A percentile compares a stretch with the other conserved stretches of the same genome.
phyloP scores from a whole-genome alignment of 2,329 filamentous ascomycete genomes.

The Sclerotinia glacialis region DNA sequence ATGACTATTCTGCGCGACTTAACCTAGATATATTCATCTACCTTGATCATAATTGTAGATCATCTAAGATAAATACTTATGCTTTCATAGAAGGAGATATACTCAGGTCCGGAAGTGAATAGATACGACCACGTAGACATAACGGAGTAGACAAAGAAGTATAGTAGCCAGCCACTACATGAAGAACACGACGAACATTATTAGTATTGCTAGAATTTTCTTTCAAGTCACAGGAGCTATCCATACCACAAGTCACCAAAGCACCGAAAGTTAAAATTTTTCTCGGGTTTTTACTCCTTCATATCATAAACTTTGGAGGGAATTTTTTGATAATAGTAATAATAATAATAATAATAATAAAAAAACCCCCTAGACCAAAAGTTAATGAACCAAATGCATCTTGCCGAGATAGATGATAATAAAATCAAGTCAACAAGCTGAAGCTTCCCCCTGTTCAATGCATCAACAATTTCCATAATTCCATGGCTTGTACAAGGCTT shows the following conservation, averaged over 20 bases:
- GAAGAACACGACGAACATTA: neutral
- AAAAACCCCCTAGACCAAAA: neutral
- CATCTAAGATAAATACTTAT: neutral
- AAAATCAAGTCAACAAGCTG: slow-evolving; percentile 2
- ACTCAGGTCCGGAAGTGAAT: slow-evolving; percentile 9
- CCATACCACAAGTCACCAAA: neutral
- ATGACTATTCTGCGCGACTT: neutral
- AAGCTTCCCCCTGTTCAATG: slow-evolving; percentile 12
- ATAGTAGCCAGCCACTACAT: too few species aligned
- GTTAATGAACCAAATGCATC: neutral
- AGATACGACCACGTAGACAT: neutral
- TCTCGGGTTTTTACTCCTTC: slow-evolving; percentile 5
- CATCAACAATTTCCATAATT: neutral
- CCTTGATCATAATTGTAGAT: slow-evolving; percentile 6
- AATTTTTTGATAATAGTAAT: too few species aligned
- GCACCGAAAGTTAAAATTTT: neutral
- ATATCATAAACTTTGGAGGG: too few species aligned
- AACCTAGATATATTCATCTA: neutral
- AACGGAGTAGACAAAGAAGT: neutral
- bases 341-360: too few species aligned
- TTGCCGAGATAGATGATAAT: slow-evolving; percentile 6
- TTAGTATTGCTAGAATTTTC: neutral
- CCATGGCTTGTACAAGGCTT: slow-evolving; percentile 11
- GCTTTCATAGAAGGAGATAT: slow-evolving; percentile 4
- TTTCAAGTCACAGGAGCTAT: neutral